Conservation (phyloP, 164 flowering plant species). For the Magnolia sinica region DNA sequence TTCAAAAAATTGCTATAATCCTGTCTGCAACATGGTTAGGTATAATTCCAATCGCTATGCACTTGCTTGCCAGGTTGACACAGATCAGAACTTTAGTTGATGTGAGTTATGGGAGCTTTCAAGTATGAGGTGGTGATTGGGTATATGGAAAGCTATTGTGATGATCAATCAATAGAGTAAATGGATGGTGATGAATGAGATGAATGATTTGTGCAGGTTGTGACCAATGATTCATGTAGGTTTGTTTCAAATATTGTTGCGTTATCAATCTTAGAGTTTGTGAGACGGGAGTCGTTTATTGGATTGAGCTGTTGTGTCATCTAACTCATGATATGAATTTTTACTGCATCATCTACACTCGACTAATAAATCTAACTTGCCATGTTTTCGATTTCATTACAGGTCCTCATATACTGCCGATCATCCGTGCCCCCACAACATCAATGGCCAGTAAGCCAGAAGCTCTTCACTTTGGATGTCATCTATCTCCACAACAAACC, state of each 20-base stretch:
- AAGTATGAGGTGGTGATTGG: background rate
- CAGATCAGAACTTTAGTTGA: background rate
- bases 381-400: constrained; percentile 5
- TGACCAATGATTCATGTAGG: background rate
- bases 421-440: constrained; percentile 63
- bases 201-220: background rate
- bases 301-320: background rate
- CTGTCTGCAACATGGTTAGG: background rate
- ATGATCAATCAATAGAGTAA: background rate
- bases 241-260: background rate
- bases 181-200: background rate
- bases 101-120: background rate
- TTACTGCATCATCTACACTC: background rate
- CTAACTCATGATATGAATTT: background rate
- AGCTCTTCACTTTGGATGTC: constrained; percentile 84
- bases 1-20: background rate
- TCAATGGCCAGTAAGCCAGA: constrained; percentile 69
- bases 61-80: background rate
- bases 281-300: background rate
- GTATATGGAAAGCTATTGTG: background rate
- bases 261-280: background rate
- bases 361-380: background rate
- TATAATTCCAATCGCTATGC: background rate
- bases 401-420: constrained; percentile 91
- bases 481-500: constrained; percentile 93